Conservation (phyloP, 2,329 filamentous ascomycete genomes). For the Emmonsia crescens region DNA sequence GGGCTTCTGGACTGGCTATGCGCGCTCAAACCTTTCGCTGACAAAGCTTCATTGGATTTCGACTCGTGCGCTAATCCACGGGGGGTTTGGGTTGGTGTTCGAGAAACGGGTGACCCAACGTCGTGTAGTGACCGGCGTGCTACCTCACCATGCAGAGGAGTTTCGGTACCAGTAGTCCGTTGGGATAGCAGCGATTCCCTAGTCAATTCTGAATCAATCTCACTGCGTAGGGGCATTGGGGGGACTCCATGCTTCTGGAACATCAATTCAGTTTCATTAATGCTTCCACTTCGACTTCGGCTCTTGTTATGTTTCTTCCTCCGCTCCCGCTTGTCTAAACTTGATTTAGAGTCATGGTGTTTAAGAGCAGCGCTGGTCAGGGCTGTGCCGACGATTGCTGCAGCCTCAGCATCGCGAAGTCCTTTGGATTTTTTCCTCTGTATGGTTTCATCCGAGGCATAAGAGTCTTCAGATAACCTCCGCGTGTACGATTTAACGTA, state of each 20-base stretch:
- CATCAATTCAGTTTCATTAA: slow-evolving; percentile 42
- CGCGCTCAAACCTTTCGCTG: not conserved
- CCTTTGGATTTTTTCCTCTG: slow-evolving; percentile 46
- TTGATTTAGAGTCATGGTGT: slow-evolving; percentile 55
- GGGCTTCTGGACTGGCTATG: not conserved
- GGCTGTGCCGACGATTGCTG: slow-evolving; percentile 44
- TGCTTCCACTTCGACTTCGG: slow-evolving; percentile 40
- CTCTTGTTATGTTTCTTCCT: slow-evolving; percentile 40
- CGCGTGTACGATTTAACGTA: slow-evolving; percentile 37
- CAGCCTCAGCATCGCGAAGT: slow-evolving; percentile 45
- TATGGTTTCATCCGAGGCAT: slow-evolving; percentile 41
- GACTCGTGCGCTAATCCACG: slow-evolving; percentile 16
- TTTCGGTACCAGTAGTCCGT: slow-evolving; percentile 61
- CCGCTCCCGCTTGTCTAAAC: slow-evolving; percentile 35
- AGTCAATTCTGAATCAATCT: slow-evolving; percentile 77
- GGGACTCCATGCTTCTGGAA: slow-evolving; percentile 52
- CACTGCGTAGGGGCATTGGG: slow-evolving; percentile 81
- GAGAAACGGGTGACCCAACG: slow-evolving; percentile 49
- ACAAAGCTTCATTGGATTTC: not conserved
- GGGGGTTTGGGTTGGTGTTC: slow-evolving; percentile 48
- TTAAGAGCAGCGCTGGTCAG: slow-evolving; percentile 53
- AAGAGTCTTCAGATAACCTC: slow-evolving; percentile 37
- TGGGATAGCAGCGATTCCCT: slow-evolving; percentile 78
- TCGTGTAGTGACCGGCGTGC: slow-evolving; percentile 44
- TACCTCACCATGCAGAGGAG: slow-evolving; percentile 57